Evolutionary conservation across 331 rosid genomes (phyloP), one percentile per base, ranked within the genome.

Genomic region (Telfairia occidentalis): DNA sequence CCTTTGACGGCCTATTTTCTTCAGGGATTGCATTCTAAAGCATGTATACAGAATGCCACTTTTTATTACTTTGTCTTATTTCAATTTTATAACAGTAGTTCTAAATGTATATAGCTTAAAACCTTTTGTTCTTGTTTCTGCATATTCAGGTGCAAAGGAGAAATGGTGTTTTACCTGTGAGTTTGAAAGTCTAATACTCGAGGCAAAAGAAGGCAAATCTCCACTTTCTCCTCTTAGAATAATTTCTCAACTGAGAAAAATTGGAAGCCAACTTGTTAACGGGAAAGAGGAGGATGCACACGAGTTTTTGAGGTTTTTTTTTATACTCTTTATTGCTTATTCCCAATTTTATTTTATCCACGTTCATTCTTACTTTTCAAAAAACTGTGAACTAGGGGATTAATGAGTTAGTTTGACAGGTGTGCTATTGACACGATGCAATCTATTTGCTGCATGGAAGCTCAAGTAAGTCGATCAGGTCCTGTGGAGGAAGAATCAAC

Each of bases 211-310:
- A 49, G 85, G 88, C 74, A 90, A 85, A 78, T 90, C 89, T 75
- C 81, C 93, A 6, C 82, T 90, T 24, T 92, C 98, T 78, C 98
- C 98, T 29, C 70, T 61, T 55, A 80, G 87, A 54, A 87, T 88
- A 78, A 88, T 95, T 74, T 95, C 97, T 59, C 96, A 87, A 81
- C 72, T 95, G 28, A 86, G 80, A 80, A 88, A 78, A 70, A 85
- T 78, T 71, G 98, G 98, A 53, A 90, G 96, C 84, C 98, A 86
- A 73, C 96, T 95, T 76, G 87, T 91, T 81, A 88, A 81, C 71
- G 98, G 98, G 55, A 90, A 86, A 86, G 96, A 95, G 85, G 97
- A 95, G 86, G 98, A 95, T 63, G 97, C 98, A 24, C 98, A 95
- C 71, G 98, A 95, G 72, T 95, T 95, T 82, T 77, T 95, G 77